phyloP scores from a whole-genome alignment of 176 grass and related monocot species.

The Echinochloa phyllopogon region DNA sequence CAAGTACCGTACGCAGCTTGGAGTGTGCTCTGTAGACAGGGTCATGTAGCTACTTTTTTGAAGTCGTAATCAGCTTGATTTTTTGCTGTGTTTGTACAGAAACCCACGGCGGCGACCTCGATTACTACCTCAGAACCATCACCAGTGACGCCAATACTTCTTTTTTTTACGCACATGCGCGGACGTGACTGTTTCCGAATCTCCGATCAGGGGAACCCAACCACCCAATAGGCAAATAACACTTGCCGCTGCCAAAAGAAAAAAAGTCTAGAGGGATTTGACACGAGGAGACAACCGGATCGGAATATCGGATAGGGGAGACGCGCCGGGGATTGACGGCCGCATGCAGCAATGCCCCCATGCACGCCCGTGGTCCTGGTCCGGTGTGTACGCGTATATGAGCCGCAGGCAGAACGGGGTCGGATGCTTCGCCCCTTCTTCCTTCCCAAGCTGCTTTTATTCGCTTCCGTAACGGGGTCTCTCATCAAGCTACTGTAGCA shows the following conservation, averaged over 20 bases:
- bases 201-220: not conserved
- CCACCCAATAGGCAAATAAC: too few relatives aligned
- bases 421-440: not conserved
- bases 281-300: not conserved
- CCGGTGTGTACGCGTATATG: not conserved
- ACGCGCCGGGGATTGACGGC: not conserved
- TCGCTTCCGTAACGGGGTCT: too few relatives aligned
- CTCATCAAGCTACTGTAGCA: too few relatives aligned
- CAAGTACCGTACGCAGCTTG: too few relatives aligned
- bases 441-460: too few relatives aligned
- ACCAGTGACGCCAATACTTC: too few relatives aligned
- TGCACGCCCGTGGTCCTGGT: not conserved
- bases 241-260: too few relatives aligned
- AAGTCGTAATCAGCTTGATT: not conserved
- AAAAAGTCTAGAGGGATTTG: not conserved
- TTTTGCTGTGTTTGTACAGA: not conserved
- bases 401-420: not conserved
- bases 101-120: not conserved
- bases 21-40: too few relatives aligned
- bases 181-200: not conserved
- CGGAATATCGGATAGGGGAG: not conserved
- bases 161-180: not conserved
- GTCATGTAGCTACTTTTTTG: not conserved
- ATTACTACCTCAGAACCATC: too few relatives aligned
- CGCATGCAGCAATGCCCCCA: not conserved